A percentile compares a stretch with the other conserved stretches of the same genome.
Evolutionary conservation across 768 basidiomycete species (phyloP).

Genomic region (Sporobolomyces pararoseus): DNA sequence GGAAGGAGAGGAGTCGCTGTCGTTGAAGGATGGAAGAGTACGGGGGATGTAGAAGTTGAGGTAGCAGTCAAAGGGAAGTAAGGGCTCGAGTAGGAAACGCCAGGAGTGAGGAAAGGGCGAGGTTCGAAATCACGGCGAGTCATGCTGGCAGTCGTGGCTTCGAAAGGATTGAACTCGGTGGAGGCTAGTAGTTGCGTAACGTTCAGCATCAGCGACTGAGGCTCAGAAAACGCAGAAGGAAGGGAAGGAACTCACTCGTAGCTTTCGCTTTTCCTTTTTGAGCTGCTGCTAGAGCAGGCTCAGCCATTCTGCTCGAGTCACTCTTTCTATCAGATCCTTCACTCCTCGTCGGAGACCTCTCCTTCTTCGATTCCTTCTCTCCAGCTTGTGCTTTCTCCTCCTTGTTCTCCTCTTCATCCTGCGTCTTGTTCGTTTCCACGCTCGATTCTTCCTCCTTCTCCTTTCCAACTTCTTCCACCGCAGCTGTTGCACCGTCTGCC

Average conservation of each 20-base stretch:
- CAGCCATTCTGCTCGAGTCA: constrained; percentile 11
- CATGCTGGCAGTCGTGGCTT: constrained; percentile 24
- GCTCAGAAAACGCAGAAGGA: neutral
- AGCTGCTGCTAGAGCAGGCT: constrained; percentile 26
- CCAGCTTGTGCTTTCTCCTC: neutral
- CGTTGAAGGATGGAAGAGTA: constrained; percentile 28
- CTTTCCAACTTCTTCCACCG: neutral
- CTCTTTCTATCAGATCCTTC: constrained; percentile 7
- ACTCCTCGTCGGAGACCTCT: neutral
- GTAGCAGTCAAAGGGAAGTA: constrained; percentile 23
- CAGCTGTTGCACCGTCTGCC: constrained; percentile 37
- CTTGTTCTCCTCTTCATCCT: neutral
- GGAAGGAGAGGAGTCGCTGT: constrained; percentile 28
- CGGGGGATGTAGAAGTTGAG: neutral
- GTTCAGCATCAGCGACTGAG: too few species aligned
- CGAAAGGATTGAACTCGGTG: constrained; percentile 37
- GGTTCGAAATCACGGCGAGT: constrained; percentile 3
- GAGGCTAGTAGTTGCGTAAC: too few species aligned
- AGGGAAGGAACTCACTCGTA: constrained; percentile 23
- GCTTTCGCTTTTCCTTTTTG: constrained; percentile 36
- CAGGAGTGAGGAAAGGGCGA: constrained; percentile 35
- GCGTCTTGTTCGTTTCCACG: neutral
- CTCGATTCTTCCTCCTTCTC: constrained; percentile 6
- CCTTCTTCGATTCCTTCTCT: neutral
- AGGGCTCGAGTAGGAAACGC: constrained; percentile 11